Conservation (phyloP, 2,329 filamentous ascomycete species). For the Aspergillus calidoustus region DNA sequence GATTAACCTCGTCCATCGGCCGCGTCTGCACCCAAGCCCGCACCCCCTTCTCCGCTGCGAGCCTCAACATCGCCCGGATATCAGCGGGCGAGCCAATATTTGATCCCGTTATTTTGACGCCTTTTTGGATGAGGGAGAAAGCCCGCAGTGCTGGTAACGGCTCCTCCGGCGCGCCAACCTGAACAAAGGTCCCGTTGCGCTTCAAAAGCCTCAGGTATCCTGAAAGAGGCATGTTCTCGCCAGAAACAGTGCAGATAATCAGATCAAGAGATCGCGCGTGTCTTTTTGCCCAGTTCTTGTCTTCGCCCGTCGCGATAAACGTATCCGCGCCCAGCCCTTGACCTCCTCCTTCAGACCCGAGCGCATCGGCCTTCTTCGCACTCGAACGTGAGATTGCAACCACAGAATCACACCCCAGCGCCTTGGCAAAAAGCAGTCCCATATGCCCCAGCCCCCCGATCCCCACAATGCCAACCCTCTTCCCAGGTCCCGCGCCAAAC, state of each 20-base stretch:
- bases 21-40: constrained; percentile 49
- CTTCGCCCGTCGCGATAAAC: constrained; percentile 63
- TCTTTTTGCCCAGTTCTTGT: constrained; percentile 57
- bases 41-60: constrained; percentile 48
- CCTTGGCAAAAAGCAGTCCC: constrained; percentile 71
- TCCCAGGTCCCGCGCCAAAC: constrained; percentile 71
- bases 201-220: constrained; percentile 66
- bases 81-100: constrained; percentile 49
- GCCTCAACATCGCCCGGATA: constrained; percentile 49
- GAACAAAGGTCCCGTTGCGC: constrained; percentile 64
- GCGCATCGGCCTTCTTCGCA: constrained; percentile 57
- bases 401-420: constrained; percentile 68
- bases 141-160: constrained; percentile 58
- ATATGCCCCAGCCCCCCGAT: constrained; percentile 77
- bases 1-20: constrained; percentile 49
- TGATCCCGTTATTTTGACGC: constrained; percentile 57
- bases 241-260: constrained; percentile 62
- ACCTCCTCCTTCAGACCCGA: constrained; percentile 33
- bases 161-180: constrained; percentile 70
- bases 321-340: constrained; percentile 55
- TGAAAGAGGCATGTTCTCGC: constrained; percentile 64
- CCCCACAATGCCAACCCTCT: constrained; percentile 72
- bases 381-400: constrained; percentile 59
- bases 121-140: constrained; percentile 63
- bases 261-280: constrained; percentile 57